Evolutionary conservation across 441 rosid genomes (phyloP).

Genomic region (Gossypium davidsonii): DNA sequence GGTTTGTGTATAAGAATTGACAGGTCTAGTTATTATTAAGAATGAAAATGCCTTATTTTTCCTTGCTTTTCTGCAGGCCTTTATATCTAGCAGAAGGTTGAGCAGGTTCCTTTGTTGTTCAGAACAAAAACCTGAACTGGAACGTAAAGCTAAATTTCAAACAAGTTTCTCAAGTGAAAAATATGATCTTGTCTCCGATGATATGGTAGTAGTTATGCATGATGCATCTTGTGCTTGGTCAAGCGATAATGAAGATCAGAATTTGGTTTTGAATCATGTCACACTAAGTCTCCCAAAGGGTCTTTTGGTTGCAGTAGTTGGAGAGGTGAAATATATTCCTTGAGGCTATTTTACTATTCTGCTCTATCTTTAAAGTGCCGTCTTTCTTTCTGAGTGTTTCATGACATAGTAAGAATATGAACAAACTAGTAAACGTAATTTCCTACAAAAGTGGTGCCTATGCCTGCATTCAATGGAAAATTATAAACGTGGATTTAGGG

Average conservation of each 20-base stretch:
- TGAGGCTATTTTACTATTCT: slow-evolving; percentile 4
- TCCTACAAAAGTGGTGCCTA: background rate
- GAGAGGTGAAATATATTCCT: slow-evolving; percentile 54
- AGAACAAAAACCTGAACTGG: slow-evolving; percentile 34
- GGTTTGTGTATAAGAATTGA: no score
- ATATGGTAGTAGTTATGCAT: slow-evolving; percentile 42
- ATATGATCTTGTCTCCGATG: slow-evolving; percentile 32
- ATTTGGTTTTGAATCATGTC: slow-evolving; percentile 51
- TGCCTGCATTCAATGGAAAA: background rate
- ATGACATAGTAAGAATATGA: slow-evolving; percentile 2
- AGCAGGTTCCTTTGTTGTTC: slow-evolving; percentile 70
- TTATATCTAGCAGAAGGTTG: slow-evolving; percentile 78
- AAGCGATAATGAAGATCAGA: slow-evolving; percentile 36
- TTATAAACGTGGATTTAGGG: background rate
- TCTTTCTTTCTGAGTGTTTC: background rate
- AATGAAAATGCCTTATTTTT: slow-evolving; percentile 15
- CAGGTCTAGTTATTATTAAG: background rate
- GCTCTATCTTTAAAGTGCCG: background rate
- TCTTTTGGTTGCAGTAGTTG: slow-evolving; percentile 59
- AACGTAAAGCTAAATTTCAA: slow-evolving; percentile 20
- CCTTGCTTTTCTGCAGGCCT: slow-evolving; percentile 43
- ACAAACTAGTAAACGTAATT: background rate
- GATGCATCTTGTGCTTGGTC: slow-evolving; percentile 79
- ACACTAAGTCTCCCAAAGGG: slow-evolving; percentile 64
- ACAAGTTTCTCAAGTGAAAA: slow-evolving; percentile 24